Evolutionary conservation across 2,329 filamentous ascomycete species (phyloP).

Genomic region (Fusarium sublunatum): DNA sequence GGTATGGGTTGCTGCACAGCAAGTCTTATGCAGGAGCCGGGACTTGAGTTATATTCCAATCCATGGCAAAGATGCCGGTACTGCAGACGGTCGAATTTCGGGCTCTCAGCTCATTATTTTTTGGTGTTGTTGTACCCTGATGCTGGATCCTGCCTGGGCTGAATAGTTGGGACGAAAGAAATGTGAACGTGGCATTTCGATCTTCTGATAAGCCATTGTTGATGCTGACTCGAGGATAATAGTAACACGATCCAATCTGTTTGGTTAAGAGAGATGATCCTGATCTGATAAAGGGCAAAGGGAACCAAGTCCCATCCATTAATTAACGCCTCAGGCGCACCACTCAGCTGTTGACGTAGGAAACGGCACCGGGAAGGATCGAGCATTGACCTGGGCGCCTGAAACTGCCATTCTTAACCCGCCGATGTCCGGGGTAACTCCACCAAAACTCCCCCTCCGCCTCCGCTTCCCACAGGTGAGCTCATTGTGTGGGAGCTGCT

Average conservation of each 20-base stretch:
- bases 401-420: conserved; percentile 29
- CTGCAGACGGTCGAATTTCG: conserved; percentile 14
- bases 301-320: conserved; percentile 25
- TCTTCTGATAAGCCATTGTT: neutral
- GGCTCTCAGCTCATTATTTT: neutral
- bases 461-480: conserved; percentile 32
- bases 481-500: conserved; percentile 30
- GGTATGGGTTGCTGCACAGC: neutral
- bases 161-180: neutral
- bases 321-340: conserved; percentile 41
- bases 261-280: conserved; percentile 6
- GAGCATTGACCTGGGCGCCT: conserved; percentile 15
- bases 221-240: neutral
- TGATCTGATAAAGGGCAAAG: conserved; percentile 35
- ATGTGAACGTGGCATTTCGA: neutral
- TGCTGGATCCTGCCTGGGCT: neutral
- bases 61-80: neutral
- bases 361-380: conserved; percentile 7
- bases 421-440: conserved; percentile 48
- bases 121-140: conserved; percentile 13
- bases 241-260: neutral
- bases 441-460: conserved; percentile 26
- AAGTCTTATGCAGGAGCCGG: conserved; percentile 3
- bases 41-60: conserved; percentile 12
- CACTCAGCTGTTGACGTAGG: conserved; percentile 37